Percentiles rank a stretch among this genome's conserved stretches.
phyloP scores from a whole-genome alignment of 257 asterid genomes.

The Fraxinus americana region DNA sequence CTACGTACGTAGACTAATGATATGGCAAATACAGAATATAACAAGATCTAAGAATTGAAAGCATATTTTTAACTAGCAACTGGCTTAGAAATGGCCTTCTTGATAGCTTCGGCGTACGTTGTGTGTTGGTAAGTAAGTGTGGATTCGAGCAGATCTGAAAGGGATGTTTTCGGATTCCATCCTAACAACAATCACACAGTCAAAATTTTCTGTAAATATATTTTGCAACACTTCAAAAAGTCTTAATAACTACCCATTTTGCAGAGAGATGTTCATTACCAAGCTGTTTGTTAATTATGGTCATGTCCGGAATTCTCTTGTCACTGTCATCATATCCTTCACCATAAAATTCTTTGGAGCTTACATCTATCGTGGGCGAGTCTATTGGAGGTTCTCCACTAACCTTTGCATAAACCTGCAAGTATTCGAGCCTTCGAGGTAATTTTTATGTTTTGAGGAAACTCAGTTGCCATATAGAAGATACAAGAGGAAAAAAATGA shows the following conservation, averaged over 20 bases:
- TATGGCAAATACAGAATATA: constrained; percentile 20
- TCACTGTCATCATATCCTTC: constrained; percentile 28
- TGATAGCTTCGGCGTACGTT: constrained; percentile 76
- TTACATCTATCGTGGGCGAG: constrained; percentile 71
- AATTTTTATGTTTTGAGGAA: background rate
- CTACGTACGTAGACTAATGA: constrained; percentile 3
- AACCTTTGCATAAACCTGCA: constrained; percentile 80
- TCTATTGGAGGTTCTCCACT: constrained; percentile 76
- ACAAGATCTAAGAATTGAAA: constrained; percentile 27
- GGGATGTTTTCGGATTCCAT: constrained; percentile 82
- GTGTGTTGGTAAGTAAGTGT: constrained; percentile 79
- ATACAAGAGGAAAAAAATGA: background rate
- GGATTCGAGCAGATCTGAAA: constrained; percentile 78
- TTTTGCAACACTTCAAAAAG: too few species aligned
- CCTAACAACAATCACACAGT: constrained; percentile 36
- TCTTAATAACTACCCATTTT: background rate
- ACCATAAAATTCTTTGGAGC: constrained; percentile 92
- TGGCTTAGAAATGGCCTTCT: constrained; percentile 66
- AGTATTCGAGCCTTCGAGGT: constrained; percentile 7
- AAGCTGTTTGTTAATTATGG: too few species aligned
- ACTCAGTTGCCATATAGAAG: background rate
- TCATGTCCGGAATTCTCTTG: too few species aligned
- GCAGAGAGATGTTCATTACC: background rate
- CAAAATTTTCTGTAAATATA: background rate
- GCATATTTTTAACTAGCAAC: constrained; percentile 39